These are phyloP conservation scores for Hippophae rhamnoides DNA, from an alignment of 306 rosid species.

Conservation along the genomic window DNA sequence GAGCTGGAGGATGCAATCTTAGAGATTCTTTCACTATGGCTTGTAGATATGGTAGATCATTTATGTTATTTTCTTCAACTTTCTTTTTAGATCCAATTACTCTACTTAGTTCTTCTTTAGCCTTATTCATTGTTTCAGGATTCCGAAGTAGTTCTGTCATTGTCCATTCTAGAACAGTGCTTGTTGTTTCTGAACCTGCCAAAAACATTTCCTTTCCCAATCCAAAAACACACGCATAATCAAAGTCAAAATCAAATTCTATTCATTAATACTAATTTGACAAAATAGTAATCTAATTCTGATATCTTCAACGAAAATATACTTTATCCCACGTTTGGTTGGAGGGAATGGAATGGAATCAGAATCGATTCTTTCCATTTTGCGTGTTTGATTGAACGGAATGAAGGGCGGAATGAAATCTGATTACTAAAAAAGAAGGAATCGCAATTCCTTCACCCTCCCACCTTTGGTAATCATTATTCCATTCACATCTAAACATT, in stretches of 20 bases:
- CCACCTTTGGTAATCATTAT: no score
- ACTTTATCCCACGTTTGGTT: no score
- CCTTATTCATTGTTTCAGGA: constrained; percentile 10
- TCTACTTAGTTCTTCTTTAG: constrained; percentile 21
- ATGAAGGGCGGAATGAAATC: no score
- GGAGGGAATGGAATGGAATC: no score
- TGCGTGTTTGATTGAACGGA: no score
- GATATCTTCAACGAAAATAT: no score
- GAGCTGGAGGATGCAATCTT: constrained; percentile 46
- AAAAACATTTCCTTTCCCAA: constrained; percentile 39
- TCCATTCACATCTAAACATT: no score
- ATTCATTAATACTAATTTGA: neutral
- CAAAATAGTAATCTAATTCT: no score
- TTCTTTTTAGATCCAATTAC: neutral
- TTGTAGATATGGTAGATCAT: constrained; percentile 32
- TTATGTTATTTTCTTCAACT: constrained; percentile 24
- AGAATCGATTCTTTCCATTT: no score
- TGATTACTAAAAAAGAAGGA: no score
- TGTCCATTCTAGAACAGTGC: constrained; percentile 49
- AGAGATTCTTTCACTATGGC: constrained; percentile 35
- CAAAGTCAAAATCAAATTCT: neutral
- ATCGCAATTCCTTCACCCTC: no score
- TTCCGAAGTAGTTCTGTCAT: constrained; percentile 31
- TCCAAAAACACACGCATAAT: neutral
- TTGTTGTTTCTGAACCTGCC: constrained; percentile 56